phyloP scores from a whole-genome alignment of 129 eudicot genomes.

The Dittrichia graveolens region DNA sequence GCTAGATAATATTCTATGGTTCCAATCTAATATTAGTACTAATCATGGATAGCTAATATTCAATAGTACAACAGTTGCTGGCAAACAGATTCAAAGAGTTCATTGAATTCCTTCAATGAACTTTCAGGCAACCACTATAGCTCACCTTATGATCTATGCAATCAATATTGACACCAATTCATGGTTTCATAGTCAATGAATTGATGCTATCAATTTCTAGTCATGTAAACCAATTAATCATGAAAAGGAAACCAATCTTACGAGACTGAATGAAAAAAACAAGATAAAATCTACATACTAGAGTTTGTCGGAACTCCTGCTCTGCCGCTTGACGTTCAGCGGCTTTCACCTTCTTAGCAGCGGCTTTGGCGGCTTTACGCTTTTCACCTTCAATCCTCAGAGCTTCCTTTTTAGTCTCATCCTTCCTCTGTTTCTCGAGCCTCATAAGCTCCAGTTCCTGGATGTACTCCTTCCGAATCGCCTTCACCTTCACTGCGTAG shows the following conservation, averaged over 20 bases:
- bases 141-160: not conserved
- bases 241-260: not conserved
- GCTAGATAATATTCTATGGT: no score
- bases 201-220: not conserved
- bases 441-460: constrained; percentile 67
- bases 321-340: constrained; percentile 53
- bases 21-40: not conserved
- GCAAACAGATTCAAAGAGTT: not conserved
- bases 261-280: not conserved
- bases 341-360: constrained; percentile 56
- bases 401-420: constrained; percentile 64
- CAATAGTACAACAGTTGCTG: not conserved
- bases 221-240: not conserved
- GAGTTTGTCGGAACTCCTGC: constrained; percentile 61
- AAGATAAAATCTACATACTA: constrained; percentile 43
- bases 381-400: constrained; percentile 54
- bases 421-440: constrained; percentile 54
- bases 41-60: constrained; percentile 7
- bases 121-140: not conserved
- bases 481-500: constrained; percentile 59
- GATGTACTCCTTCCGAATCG: constrained; percentile 58
- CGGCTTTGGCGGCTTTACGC: constrained; percentile 59
- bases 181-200: not conserved
- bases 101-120: not conserved
- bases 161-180: not conserved